Evolutionary conservation across 768 basidiomycete genomes (phyloP), one percentile per base, ranked within the genome.

Genomic region (Mycena epipterygia): DNA sequence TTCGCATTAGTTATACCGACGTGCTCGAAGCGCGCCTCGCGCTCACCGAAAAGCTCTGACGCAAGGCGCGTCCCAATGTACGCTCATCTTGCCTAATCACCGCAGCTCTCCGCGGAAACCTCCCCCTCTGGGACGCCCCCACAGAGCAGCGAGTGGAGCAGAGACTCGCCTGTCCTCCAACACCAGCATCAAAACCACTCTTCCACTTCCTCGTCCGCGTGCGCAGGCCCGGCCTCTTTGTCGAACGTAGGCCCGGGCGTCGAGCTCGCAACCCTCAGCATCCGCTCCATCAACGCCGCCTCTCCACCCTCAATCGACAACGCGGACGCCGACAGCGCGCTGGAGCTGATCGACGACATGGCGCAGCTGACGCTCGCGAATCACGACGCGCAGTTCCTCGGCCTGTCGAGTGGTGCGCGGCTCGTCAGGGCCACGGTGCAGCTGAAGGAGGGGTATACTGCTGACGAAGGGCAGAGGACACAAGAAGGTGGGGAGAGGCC

Each of bases 331-430:
- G 48, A 57, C 3, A 17, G 30, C 4, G 32, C 35, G 2, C 25
- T 39, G 0, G 52, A 56, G 1, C 27, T 68, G 2, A 37, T 21
- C 7, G 8, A 41, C 3, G 46, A 56, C 17, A 32, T 69, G 23
- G 9, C 51, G 12, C 19, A 8, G 1, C 60, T 69, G 11, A 3
- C n/a, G 19, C 13, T 64, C 21, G 19, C 2, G 0, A 21, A 9
- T 25, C 44, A 57, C 55, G 21, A 23, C 1, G 51, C 58, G 35
- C 79, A 85, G 14, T 90, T 89, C 72, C 87, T 88, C 63, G 89
- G 89, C 1, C 88, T 89, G 70, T 88, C 87, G 16, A 90, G 89
- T 71, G 87, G 87, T 8, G 85, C 87, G 0, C 86, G 88, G 84
- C 83, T 90, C 21, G 78, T 90, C 25, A 84, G 84, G 44, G 83